These are phyloP conservation scores for Picea sitchensis DNA, from an alignment of 75 land plant genomes.

Conservation along the genomic window DNA sequence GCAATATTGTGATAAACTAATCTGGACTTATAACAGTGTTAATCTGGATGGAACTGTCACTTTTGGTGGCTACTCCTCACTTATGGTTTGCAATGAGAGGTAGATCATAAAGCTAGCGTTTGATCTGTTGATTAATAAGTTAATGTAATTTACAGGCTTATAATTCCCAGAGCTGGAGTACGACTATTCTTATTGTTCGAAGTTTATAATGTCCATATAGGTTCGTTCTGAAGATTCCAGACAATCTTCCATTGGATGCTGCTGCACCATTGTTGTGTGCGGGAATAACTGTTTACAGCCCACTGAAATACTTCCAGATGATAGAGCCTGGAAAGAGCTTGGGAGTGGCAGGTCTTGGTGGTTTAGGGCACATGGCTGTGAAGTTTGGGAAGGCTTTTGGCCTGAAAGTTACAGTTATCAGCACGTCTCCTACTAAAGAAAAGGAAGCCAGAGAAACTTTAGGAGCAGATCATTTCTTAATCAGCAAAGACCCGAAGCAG, in stretches of 20 bases:
- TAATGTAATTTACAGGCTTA: not conserved
- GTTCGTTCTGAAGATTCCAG: slow-evolving; percentile 37
- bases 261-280: slow-evolving; percentile 53
- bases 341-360: slow-evolving; percentile 36
- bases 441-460: slow-evolving; percentile 35
- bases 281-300: slow-evolving; percentile 44
- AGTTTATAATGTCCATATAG: not conserved
- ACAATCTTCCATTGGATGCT: slow-evolving; percentile 34
- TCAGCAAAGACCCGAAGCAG: slow-evolving; percentile 38
- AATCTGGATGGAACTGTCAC: slow-evolving; percentile 23
- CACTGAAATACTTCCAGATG: slow-evolving; percentile 37
- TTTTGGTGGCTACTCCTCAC: slow-evolving; percentile 27
- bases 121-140: not conserved
- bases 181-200: not conserved
- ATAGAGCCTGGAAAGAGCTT: slow-evolving; percentile 30
- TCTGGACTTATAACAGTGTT: slow-evolving; percentile 18
- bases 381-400: slow-evolving; percentile 35
- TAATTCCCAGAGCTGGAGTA: not conserved
- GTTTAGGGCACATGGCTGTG: slow-evolving; percentile 31
- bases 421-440: slow-evolving; percentile 23
- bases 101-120: not conserved
- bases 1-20: not conserved
- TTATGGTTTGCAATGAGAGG: slow-evolving; percentile 18
- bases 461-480: slow-evolving; percentile 42
- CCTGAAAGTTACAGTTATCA: not conserved